Evolutionary conservation across 192 early-diverging fungal species (phyloP), one percentile per base, ranked within the genome.

Genomic region (Linnemannia elongata): DNA sequence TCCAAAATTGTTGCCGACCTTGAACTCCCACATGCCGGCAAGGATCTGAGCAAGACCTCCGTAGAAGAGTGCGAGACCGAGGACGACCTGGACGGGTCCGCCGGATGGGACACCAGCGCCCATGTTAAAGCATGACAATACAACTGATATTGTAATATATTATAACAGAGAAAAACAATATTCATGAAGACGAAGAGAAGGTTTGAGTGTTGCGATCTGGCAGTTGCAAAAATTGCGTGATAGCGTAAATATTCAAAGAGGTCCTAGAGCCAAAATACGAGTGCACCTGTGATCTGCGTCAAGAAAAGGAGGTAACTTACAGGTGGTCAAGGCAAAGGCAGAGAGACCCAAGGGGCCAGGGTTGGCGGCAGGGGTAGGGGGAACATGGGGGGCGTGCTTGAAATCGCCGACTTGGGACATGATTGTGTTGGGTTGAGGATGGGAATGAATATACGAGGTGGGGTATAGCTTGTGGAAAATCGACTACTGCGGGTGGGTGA

Each of bases 21-120:
- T 90, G 85, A 95, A 96, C 90, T 96, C 95, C 95, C 94, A 96
- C 95, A 96, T 95, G 72, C 95, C 96, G 72, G 95, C 95, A 18
- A 95, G 85, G 44, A 96, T 87, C 89, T 97, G 95, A 72, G 90
- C 88, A 36, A 96, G 69, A 7, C 96, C 96, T 69, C 96, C 95
- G 82, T 95, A 95, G 81, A 95, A 96, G 60, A 95, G 79, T 18
- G 94, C 94, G 12, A 94, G 86, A 70, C 94, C 94, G 15, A 93
- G 72, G 27, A 95, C 93, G 42, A 96, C 88, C 27, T 89, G 87
- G 9, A 90, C 89, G 17, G 94, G 91, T 2, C 91, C 88, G 52
- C 80, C 77, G 20, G 91, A 82, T 66, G 90, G 83, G 42, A 93
- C 88, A 27, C 92, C 91, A 22, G 94, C 94, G 52, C 93, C 95